Evolutionary conservation across 768 basidiomycete species (phyloP).

Genomic region (Lepiota subincarnata): DNA sequence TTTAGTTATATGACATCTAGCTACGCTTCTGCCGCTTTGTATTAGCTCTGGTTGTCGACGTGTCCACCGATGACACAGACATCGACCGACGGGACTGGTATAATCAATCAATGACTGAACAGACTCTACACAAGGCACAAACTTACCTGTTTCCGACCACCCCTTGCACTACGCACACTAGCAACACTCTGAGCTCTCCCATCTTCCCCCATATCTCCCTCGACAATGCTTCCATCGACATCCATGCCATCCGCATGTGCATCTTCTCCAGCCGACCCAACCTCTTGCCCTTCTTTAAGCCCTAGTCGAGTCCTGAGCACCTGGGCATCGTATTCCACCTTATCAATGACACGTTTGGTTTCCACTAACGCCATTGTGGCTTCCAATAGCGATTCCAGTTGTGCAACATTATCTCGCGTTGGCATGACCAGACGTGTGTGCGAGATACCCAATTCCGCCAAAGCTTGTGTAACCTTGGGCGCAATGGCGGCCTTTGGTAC

Average conservation of each 20-base stretch:
- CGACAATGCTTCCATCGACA: conserved; percentile 39
- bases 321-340: conserved; percentile 80
- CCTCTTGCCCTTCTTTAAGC: conserved; percentile 34
- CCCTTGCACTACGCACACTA: conserved; percentile 46
- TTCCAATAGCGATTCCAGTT: conserved; percentile 70
- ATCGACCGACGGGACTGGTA: conserved; percentile 56
- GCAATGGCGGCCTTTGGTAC: conserved; percentile 69
- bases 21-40: conserved; percentile 57
- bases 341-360: conserved; percentile 83
- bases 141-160: conserved; percentile 59
- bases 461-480: conserved; percentile 71
- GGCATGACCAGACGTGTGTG: conserved; percentile 89
- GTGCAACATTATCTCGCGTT: conserved; percentile 73
- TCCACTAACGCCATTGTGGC: conserved; percentile 76
- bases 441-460: conserved; percentile 73
- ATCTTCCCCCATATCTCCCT: conserved; percentile 30
- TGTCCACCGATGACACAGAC: conserved; percentile 76
- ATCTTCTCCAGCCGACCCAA: conserved; percentile 31
- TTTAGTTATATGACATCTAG: conserved; percentile 20
- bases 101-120: background rate
- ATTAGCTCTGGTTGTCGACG: conserved; percentile 43
- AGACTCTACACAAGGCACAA: background rate
- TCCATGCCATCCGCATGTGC: conserved; percentile 43
- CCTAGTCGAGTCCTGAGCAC: conserved; percentile 62
- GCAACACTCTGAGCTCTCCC: conserved; percentile 64